Evolutionary conservation across 2,329 filamentous ascomycete species (phyloP).

Genomic region (Fusarium citri): DNA sequence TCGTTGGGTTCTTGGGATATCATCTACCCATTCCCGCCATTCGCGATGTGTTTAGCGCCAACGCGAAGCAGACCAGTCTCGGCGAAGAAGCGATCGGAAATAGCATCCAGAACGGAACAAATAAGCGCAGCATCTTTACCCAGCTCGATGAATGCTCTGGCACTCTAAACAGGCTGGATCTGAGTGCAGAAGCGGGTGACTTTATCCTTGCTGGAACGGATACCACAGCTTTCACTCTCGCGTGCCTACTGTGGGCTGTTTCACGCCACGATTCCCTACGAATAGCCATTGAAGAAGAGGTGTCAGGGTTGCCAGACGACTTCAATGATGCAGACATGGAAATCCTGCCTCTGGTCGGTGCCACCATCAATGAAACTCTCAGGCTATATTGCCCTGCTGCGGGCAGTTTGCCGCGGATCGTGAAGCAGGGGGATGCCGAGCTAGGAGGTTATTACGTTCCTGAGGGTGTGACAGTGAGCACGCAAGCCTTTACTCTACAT

Average conservation of each 20-base stretch:
- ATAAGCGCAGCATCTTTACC: not conserved
- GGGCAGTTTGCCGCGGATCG: constrained; percentile 1
- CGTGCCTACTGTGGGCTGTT: constrained; percentile 3
- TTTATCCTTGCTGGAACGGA: constrained; percentile 5
- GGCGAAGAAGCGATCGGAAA: not conserved
- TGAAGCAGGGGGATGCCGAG: not conserved
- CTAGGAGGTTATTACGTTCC: constrained; percentile 7
- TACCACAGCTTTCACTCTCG: constrained; percentile 5
- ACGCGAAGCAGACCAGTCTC: not conserved
- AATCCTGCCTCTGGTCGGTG: not conserved
- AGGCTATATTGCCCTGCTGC: constrained; percentile 20
- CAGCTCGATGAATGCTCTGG: not conserved
- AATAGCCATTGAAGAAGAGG: not conserved
- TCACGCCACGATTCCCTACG: not conserved
- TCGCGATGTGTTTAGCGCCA: not conserved
- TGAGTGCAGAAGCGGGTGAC: constrained; percentile 1
- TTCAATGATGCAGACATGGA: not conserved
- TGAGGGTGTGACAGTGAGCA: not conserved
- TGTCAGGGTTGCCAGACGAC: not conserved
- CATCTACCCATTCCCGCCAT: not conserved
- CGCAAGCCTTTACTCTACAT: constrained; percentile 6
- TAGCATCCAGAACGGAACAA: not conserved
- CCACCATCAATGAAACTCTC: not conserved
- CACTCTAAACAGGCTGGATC: not conserved
- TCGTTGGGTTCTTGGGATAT: not conserved